Conservation (phyloP, 768 basidiomycete genomes). For the Boletus vermiculosoides region DNA sequence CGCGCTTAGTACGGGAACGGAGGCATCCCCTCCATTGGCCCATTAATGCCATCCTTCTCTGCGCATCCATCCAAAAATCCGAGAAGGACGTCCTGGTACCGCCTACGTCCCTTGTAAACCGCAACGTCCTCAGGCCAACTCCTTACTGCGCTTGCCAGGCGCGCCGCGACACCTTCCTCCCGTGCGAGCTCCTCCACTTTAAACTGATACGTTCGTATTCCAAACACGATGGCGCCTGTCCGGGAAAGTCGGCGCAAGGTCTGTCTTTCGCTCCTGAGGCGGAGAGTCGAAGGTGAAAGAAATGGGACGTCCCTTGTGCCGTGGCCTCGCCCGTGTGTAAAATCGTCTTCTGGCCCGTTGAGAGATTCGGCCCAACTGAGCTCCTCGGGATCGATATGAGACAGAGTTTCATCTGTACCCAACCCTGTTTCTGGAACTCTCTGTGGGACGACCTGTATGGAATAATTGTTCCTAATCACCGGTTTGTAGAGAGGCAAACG, state of each 20-base stretch:
- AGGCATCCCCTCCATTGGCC: constrained; percentile 12
- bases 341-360: constrained; percentile 54
- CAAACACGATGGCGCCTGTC: constrained; percentile 69
- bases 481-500: constrained; percentile 67
- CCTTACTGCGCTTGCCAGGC: constrained; percentile 63
- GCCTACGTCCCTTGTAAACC: constrained; percentile 24
- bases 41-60: constrained; percentile 16
- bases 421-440: background rate
- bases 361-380: constrained; percentile 60
- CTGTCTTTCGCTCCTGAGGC: constrained; percentile 67
- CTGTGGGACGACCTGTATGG: constrained; percentile 39
- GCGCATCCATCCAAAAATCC: constrained; percentile 27
- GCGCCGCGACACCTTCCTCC: constrained; percentile 60
- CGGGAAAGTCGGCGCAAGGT: constrained; percentile 62
- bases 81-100: constrained; percentile 26
- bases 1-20: constrained; percentile 21
- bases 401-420: constrained; percentile 12
- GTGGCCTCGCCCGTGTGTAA: constrained; percentile 25
- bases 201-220: constrained; percentile 65
- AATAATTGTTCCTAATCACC: constrained; percentile 71
- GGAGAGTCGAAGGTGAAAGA: constrained; percentile 44
- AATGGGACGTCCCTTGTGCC: constrained; percentile 2
- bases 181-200: constrained; percentile 50
- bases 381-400: constrained; percentile 58
- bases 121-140: constrained; percentile 69